Percentiles rank a stretch among this genome's conserved stretches.
Evolutionary conservation across 2,329 filamentous ascomycete genomes (phyloP).

Genomic region (Hypoxylon sp.): DNA sequence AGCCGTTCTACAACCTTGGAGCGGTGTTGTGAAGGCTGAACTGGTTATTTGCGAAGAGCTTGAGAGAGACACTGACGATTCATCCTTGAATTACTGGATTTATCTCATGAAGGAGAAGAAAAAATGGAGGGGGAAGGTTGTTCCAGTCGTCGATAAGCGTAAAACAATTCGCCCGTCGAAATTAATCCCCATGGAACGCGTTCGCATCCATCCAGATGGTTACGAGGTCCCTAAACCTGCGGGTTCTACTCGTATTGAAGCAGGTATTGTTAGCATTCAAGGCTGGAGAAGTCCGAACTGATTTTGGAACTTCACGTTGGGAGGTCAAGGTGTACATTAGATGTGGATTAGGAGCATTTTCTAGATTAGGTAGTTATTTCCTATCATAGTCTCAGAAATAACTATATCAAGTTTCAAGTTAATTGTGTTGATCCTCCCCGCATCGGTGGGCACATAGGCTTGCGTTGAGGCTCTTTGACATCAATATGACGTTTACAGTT

Average conservation of each 20-base stretch:
- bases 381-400: background rate
- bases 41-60: constrained; percentile 19
- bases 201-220: constrained; percentile 25
- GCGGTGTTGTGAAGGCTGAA: constrained; percentile 24
- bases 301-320: background rate
- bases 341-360: background rate
- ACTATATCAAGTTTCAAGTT: background rate
- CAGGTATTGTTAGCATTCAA: background rate
- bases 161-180: constrained; percentile 27
- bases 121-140: constrained; percentile 12
- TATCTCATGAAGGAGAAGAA: constrained; percentile 16
- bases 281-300: background rate
- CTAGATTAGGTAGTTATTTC: background rate
- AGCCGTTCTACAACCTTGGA: constrained; percentile 11
- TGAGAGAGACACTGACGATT: constrained; percentile 24
- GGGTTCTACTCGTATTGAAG: background rate
- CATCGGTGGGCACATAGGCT: background rate
- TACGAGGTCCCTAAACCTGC: constrained; percentile 1
- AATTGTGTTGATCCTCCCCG: constrained; percentile 31
- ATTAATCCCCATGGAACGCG: constrained; percentile 17
- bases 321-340: background rate
- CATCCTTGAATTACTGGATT: constrained; percentile 24
- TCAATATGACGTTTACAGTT: constrained; percentile 40
- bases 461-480: constrained; percentile 31
- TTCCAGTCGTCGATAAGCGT: constrained; percentile 10